Conservation (phyloP, 2,329 filamentous ascomycete species). For the Pseudogymnoascus sp. region DNA sequence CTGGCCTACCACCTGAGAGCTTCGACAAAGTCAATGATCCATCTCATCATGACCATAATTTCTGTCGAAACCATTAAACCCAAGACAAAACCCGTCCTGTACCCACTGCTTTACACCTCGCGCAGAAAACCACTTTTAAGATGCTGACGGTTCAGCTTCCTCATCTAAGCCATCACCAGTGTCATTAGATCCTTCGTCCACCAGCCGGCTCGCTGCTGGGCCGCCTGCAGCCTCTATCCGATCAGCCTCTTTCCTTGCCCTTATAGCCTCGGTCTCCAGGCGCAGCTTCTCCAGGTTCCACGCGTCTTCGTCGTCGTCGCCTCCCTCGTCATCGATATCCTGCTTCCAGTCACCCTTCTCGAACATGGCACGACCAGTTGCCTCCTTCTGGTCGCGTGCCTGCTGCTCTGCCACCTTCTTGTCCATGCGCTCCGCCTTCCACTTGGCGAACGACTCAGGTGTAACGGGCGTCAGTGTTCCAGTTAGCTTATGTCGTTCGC, state of each 20-base stretch:
- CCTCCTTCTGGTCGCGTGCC: constrained; percentile 85
- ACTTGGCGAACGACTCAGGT: constrained; percentile 85
- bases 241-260: constrained; percentile 72
- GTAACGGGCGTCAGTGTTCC: constrained; percentile 91
- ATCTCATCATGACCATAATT: constrained; percentile 5
- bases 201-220: background rate
- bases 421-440: constrained; percentile 89
- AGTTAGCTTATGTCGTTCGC: constrained; percentile 88
- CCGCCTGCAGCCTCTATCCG: constrained; percentile 33
- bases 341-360: constrained; percentile 89
- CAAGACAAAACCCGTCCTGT: constrained; percentile 2
- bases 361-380: constrained; percentile 89
- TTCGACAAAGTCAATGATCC: constrained; percentile 4
- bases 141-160: background rate
- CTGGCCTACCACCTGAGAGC: background rate
- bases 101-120: constrained; percentile 6
- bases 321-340: constrained; percentile 48
- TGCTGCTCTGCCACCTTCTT: constrained; percentile 96
- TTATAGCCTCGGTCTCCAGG: constrained; percentile 72
- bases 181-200: constrained; percentile 7
- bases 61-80: constrained; percentile 2
- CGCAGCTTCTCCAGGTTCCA: constrained; percentile 83
- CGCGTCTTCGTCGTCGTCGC: constrained; percentile 38
- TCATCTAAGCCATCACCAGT: constrained; percentile 12
- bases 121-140: constrained; percentile 4